These are phyloP conservation scores for Globisporangium cederbergense DNA, from an alignment of 352 stramenopile species.

Conservation along the genomic window DNA sequence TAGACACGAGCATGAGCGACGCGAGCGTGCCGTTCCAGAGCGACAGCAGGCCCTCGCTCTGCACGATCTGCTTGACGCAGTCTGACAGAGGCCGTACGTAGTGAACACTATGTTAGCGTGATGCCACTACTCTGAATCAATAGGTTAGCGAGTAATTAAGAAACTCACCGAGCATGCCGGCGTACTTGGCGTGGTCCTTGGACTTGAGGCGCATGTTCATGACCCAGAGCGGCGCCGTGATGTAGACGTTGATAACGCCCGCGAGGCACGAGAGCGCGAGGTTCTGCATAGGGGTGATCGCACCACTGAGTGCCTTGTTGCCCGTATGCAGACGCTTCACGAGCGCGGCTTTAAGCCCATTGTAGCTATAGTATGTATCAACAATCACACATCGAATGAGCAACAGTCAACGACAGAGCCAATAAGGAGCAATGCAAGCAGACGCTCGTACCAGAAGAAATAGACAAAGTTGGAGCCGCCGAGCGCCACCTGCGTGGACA, in stretches of 20 bases:
- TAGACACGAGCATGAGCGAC: constrained; percentile 92
- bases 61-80: constrained; percentile 50
- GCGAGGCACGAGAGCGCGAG: constrained; percentile 62
- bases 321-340: constrained; percentile 54
- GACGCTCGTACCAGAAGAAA: constrained; percentile 70
- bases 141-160: not conserved
- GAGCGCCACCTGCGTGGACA: constrained; percentile 75
- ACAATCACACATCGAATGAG: constrained; percentile 12
- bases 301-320: constrained; percentile 27
- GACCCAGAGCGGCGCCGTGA: constrained; percentile 91
- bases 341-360: constrained; percentile 60
- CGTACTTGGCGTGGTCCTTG: constrained; percentile 67
- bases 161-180: constrained; percentile 28
- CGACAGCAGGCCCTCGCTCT: constrained; percentile 72
- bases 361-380: constrained; percentile 36
- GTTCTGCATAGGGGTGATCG: constrained; percentile 55
- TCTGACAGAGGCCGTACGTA: constrained; percentile 21
- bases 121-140: not conserved
- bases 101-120: constrained; percentile 16
- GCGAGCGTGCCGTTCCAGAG: constrained; percentile 91
- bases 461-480: constrained; percentile 86
- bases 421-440: not conserved
- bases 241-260: constrained; percentile 86
- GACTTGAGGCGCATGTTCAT: constrained; percentile 92
- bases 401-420: constrained; percentile 13